A percentile compares a stretch with the other conserved stretches of the same genome.
These are phyloP conservation scores for Colletotrichum lini DNA, from an alignment of 2,329 filamentous ascomycete species.

Conservation along the genomic window DNA sequence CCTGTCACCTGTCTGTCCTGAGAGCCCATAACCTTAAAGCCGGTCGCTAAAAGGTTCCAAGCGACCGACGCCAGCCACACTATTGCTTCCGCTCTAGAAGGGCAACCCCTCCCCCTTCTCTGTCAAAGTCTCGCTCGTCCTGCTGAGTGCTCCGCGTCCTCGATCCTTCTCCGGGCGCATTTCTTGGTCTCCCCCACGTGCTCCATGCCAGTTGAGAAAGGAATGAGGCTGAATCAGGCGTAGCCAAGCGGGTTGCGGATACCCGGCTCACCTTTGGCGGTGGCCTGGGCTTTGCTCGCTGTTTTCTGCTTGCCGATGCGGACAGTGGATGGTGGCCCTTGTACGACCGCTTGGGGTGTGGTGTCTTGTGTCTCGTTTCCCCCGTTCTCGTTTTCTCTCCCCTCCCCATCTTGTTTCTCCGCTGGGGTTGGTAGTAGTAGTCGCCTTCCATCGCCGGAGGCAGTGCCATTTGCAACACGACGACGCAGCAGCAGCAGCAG, in stretches of 20 bases:
- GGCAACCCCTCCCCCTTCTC: constrained; percentile 33
- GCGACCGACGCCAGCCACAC: constrained; percentile 26
- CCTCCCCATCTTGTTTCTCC: constrained; percentile 33
- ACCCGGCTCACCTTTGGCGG: constrained; percentile 39
- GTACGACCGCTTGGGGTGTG: constrained; percentile 30
- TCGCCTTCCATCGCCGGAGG: constrained; percentile 9
- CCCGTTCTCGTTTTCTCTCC: constrained; percentile 35
- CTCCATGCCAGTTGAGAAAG: constrained; percentile 43
- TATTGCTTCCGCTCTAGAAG: constrained; percentile 40
- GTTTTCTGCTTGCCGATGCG: constrained; percentile 37
- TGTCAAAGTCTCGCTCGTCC: constrained; percentile 27
- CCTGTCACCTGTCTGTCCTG: constrained; percentile 15
- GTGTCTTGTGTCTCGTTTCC: constrained; percentile 38
- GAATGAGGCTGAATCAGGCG: constrained; percentile 51
- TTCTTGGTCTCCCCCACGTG: constrained; percentile 41
- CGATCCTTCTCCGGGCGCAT: constrained; percentile 40
- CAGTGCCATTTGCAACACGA: constrained; percentile 21
- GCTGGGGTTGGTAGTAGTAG: constrained; percentile 11
- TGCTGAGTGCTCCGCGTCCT: constrained; percentile 23
- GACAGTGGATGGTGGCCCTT: constrained; percentile 38
- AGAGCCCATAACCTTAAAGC: constrained; percentile 40
- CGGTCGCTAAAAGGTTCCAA: constrained; percentile 19
- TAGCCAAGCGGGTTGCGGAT: constrained; percentile 43
- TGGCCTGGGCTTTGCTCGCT: constrained; percentile 34
- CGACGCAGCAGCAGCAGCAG: constrained; percentile 8